A percentile compares a stretch with the other conserved stretches of the same genome.
phyloP scores from a whole-genome alignment of 306 rosid genomes.

The Argentina anserina region DNA sequence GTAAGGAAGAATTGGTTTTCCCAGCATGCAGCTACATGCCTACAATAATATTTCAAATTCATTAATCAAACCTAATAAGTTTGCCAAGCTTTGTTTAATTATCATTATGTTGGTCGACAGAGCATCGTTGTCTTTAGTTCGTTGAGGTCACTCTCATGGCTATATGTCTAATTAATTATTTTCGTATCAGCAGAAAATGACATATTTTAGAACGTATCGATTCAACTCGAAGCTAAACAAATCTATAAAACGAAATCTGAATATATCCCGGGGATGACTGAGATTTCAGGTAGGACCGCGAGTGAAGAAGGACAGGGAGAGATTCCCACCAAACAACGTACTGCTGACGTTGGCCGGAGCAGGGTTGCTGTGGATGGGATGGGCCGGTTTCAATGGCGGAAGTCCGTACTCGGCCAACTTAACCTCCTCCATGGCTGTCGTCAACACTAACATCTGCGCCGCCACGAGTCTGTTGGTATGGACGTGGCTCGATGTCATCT shows the following conservation, averaged over 20 bases:
- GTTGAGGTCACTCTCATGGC: background rate
- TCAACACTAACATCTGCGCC: slow-evolving; percentile 72
- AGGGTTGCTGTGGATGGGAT: slow-evolving; percentile 67
- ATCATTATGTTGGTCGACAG: background rate
- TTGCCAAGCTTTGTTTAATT: background rate
- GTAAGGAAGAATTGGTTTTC: background rate
- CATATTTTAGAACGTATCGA: background rate
- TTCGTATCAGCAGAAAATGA: background rate
- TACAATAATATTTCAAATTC: background rate
- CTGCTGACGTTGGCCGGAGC: slow-evolving; percentile 58
- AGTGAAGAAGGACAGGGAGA: slow-evolving; percentile 49
- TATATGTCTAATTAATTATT: background rate
- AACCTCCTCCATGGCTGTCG: slow-evolving; percentile 64
- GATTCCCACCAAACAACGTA: slow-evolving; percentile 76
- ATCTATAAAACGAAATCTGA: background rate
- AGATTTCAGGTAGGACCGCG: slow-evolving; percentile 63
- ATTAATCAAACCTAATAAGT: background rate
- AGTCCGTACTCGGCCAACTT: slow-evolving; percentile 66
- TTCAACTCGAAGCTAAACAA: background rate
- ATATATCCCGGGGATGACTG: background rate
- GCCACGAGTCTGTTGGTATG: slow-evolving; percentile 69
- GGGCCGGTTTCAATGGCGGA: slow-evolving; percentile 88
- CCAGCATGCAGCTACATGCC: background rate
- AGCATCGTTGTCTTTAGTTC: background rate
- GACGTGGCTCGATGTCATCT: slow-evolving; percentile 64